Conservation (phyloP, 2,329 filamentous ascomycete species). For the Fragosphaeria purpurea region DNA sequence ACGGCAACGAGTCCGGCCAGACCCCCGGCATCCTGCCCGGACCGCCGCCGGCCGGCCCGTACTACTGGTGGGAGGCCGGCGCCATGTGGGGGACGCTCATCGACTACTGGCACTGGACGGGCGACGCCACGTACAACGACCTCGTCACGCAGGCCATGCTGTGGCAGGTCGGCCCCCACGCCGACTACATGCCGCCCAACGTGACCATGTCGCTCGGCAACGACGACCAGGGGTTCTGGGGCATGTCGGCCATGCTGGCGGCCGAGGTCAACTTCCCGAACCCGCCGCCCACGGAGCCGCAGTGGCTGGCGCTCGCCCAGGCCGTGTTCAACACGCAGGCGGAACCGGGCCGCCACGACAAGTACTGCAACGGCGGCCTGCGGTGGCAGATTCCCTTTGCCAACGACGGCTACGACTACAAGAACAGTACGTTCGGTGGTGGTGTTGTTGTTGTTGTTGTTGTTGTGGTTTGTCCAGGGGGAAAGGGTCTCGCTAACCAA, state of each 20-base stretch:
- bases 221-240: slow-evolving; percentile 53
- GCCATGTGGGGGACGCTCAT: slow-evolving; percentile 23
- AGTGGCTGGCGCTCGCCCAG: slow-evolving; percentile 45
- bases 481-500: not conserved
- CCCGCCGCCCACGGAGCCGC: slow-evolving; percentile 27
- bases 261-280: slow-evolving; percentile 43
- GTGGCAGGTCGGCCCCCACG: slow-evolving; percentile 34
- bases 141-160: slow-evolving; percentile 34
- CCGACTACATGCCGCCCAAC: slow-evolving; percentile 40
- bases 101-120: slow-evolving; percentile 29
- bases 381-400: slow-evolving; percentile 57
- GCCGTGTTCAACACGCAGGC: slow-evolving; percentile 45
- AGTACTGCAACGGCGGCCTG: slow-evolving; percentile 49
- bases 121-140: slow-evolving; percentile 41
- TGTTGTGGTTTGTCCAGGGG: no score
- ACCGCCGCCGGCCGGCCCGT: slow-evolving; percentile 19
- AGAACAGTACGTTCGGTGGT: slow-evolving; percentile 25
- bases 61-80: slow-evolving; percentile 24
- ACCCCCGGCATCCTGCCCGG: slow-evolving; percentile 20
- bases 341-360: slow-evolving; percentile 38
- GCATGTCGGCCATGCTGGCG: slow-evolving; percentile 43
- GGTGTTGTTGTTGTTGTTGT: not conserved
- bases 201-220: slow-evolving; percentile 37
- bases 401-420: slow-evolving; percentile 58
- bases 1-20: slow-evolving; percentile 20